Conservation (phyloP, 2,329 filamentous ascomycete genomes). For the Alternaria conjuncta region DNA sequence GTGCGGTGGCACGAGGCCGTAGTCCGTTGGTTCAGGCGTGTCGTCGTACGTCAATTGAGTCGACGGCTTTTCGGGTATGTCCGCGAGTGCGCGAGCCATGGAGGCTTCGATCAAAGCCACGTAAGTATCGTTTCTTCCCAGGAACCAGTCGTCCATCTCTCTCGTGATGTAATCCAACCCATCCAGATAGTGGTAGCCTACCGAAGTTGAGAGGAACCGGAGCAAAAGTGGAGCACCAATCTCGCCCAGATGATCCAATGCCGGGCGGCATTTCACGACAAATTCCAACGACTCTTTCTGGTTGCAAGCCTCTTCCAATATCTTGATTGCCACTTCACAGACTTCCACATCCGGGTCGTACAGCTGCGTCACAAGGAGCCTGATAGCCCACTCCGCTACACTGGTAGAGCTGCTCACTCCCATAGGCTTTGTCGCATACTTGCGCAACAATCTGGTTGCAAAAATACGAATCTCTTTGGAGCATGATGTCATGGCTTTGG, state of each 20-base stretch:
- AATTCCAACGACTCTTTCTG: constrained; percentile 89
- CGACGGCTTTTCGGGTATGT: constrained; percentile 63
- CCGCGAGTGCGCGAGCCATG: constrained; percentile 81
- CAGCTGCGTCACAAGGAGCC: constrained; percentile 93
- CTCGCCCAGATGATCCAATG: constrained; percentile 92
- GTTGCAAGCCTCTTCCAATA: constrained; percentile 96
- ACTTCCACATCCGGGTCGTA: constrained; percentile 98
- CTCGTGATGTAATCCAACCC: constrained; percentile 98
- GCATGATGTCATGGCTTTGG: constrained; percentile 89
- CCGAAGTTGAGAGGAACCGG: constrained; percentile 92
- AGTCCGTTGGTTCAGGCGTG: constrained; percentile 56
- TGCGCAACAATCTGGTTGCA: constrained; percentile 83
- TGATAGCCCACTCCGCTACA: constrained; percentile 94
- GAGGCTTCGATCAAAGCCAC: constrained; percentile 95
- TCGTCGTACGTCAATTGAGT: constrained; percentile 51
- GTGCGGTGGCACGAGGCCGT: constrained; percentile 81
- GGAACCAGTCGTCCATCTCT: constrained; percentile 99
- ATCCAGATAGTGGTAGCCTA: constrained; percentile 96
- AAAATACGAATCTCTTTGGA: constrained; percentile 91
- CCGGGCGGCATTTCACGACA: constrained; percentile 93
- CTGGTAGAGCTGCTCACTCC: constrained; percentile 53
- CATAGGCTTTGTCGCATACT: constrained; percentile 74
- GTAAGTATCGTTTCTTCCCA: constrained; percentile 96
- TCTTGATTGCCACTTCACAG: constrained; percentile 94
- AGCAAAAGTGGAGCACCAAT: constrained; percentile 92